Evolutionary conservation across 2,329 filamentous ascomycete genomes (phyloP).

Genomic region (Penicillium sp.): DNA sequence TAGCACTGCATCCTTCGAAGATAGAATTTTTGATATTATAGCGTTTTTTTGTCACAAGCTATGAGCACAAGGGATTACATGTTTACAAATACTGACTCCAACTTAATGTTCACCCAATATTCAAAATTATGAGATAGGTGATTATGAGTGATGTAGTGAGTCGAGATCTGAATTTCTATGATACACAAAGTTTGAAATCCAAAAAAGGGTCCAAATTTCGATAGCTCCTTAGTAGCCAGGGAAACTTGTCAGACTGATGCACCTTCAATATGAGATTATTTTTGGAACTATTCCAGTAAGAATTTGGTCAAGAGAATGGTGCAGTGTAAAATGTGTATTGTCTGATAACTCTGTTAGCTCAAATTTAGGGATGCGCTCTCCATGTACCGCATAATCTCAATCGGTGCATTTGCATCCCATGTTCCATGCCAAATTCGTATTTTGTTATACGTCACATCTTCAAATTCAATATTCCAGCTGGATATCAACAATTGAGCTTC

Average conservation of each 20-base stretch:
- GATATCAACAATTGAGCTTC: constrained; percentile 34
- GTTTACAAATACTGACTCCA: neutral
- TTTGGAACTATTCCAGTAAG: constrained; percentile 11
- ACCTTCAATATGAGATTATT: neutral
- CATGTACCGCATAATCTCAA: constrained; percentile 45
- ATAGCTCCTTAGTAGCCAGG: neutral
- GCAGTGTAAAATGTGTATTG: constrained; percentile 26
- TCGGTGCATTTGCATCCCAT: constrained; percentile 34
- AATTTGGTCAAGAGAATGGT: constrained; percentile 11
- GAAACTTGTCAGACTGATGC: no score
- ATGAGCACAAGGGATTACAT: neutral
- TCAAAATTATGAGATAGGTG: neutral
- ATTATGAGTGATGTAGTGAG: neutral
- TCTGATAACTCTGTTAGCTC: constrained; percentile 39
- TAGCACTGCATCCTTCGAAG: no score
- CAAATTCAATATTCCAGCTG: constrained; percentile 36
- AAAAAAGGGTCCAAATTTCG: neutral
- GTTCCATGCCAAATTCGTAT: constrained; percentile 37
- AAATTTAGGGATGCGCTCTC: constrained; percentile 39
- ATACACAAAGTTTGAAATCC: neutral
- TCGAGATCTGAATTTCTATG: neutral
- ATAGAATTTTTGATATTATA: no score
- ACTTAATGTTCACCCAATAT: neutral
- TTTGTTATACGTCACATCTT: constrained; percentile 30
- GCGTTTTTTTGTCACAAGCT: no score